Percentiles rank a stretch among this genome's conserved stretches.
These are phyloP conservation scores for Pseudisothecium myosuroides DNA, from an alignment of 225 moss, liverwort and hornwort genomes.

Conservation along the genomic window DNA sequence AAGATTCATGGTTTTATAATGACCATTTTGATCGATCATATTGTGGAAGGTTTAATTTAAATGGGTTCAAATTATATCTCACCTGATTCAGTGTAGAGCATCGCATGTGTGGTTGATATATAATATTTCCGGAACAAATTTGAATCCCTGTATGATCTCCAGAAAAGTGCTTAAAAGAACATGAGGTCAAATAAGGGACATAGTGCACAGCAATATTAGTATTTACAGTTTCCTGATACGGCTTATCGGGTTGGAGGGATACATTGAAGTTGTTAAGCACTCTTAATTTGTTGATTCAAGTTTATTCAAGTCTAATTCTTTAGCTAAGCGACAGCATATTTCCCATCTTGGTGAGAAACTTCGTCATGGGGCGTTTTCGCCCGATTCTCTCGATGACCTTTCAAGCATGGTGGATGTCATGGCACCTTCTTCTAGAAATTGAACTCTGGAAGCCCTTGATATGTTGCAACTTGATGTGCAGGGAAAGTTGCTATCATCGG, in stretches of 20 bases:
- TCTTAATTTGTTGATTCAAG: background rate
- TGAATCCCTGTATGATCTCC: background rate
- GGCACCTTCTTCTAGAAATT: background rate
- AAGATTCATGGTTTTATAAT: background rate
- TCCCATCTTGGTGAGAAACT: background rate
- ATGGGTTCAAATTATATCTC: background rate
- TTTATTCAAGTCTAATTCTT: background rate
- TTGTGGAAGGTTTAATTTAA: no score
- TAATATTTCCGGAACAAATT: background rate
- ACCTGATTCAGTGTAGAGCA: background rate
- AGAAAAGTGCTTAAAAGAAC: background rate
- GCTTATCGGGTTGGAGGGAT: background rate
- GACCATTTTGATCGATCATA: background rate
- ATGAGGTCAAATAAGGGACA: background rate
- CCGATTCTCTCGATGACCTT: background rate
- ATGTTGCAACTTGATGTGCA: constrained; percentile 2
- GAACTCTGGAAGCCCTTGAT: background rate
- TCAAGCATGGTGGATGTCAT: background rate
- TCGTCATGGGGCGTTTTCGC: background rate
- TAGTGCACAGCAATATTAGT: background rate
- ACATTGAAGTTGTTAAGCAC: background rate
- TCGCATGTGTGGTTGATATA: background rate
- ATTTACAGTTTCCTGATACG: background rate
- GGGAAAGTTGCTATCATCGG: constrained; percentile 87
- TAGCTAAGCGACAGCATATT: background rate